Evolutionary conservation across 176 grass and related monocot genomes (phyloP).

Genomic region (Eragrostis nindensis): DNA sequence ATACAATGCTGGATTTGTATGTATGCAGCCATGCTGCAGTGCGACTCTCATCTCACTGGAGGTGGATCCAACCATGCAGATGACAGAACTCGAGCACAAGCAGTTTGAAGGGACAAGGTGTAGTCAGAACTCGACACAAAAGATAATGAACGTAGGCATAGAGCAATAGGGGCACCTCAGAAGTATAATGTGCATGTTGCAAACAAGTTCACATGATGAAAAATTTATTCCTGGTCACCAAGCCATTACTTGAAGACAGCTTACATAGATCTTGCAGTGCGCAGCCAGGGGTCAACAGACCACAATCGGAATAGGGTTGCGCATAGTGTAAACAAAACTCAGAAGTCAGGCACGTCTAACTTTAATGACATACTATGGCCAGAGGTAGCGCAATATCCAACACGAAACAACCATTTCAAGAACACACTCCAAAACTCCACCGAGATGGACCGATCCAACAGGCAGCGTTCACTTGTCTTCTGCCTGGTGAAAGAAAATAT

Average conservation of each 20-base stretch:
- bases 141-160: not conserved
- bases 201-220: conserved; percentile 34
- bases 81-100: not conserved
- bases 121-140: not conserved
- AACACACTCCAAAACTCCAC: conserved; percentile 51
- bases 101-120: not conserved
- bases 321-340: conserved; percentile 38
- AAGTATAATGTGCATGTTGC: not conserved
- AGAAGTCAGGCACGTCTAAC: conserved; percentile 36
- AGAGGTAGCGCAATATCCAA: conserved; percentile 28
- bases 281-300: conserved; percentile 37
- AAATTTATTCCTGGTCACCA: conserved; percentile 47
- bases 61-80: not conserved
- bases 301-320: conserved; percentile 44
- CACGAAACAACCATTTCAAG: conserved; percentile 36
- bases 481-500: conserved; percentile 36
- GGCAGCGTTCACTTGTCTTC: conserved; percentile 34
- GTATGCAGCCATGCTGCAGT: not conserved
- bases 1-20: not conserved
- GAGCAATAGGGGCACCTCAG: not conserved
- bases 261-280: conserved; percentile 11
- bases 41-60: not conserved
- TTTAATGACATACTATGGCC: conserved; percentile 44
- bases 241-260: conserved; percentile 26
- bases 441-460: conserved; percentile 15